Evolutionary conservation across 2,329 filamentous ascomycete genomes (phyloP).

Genomic region (Raffaelea albimanens): DNA sequence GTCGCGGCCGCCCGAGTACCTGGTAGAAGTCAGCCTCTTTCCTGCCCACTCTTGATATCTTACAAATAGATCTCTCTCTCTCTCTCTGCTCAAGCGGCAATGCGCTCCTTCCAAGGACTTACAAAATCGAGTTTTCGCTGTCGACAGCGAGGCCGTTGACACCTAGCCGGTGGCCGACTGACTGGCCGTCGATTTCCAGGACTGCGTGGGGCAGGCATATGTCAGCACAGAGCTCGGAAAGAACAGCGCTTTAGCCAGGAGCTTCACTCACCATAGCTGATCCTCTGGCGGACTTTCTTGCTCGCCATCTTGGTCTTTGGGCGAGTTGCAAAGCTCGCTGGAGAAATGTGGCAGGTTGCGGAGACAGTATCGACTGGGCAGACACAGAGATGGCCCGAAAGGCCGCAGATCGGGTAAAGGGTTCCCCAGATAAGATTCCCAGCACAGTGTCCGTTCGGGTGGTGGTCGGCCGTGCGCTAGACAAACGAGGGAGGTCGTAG

Average conservation of each 20-base stretch:
- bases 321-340: too few relatives aligned
- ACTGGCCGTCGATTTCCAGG: conserved; percentile 45
- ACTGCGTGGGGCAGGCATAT: conserved; percentile 26
- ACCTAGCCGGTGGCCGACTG: conserved; percentile 80
- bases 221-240: conserved; percentile 9
- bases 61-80: too few relatives aligned
- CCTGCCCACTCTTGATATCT: too few relatives aligned
- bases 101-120: conserved; percentile 31
- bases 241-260: background rate
- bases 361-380: too few relatives aligned
- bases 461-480: too few relatives aligned
- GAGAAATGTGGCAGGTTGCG: too few relatives aligned
- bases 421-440: too few relatives aligned
- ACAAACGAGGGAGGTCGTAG: background rate
- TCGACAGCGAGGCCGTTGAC: conserved; percentile 93
- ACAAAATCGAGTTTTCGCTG: conserved; percentile 75
- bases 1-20: conserved; percentile 92
- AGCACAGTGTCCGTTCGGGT: too few relatives aligned
- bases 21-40: conserved; percentile 27
- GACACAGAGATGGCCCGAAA: too few relatives aligned
- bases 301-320: conserved; percentile 34
- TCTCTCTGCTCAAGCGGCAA: too few relatives aligned
- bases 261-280: conserved; percentile 51
- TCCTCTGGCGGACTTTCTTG: conserved; percentile 56
- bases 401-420: too few relatives aligned